Conservation (phyloP, 2,329 filamentous ascomycete genomes). For the Fusarium sp. region DNA sequence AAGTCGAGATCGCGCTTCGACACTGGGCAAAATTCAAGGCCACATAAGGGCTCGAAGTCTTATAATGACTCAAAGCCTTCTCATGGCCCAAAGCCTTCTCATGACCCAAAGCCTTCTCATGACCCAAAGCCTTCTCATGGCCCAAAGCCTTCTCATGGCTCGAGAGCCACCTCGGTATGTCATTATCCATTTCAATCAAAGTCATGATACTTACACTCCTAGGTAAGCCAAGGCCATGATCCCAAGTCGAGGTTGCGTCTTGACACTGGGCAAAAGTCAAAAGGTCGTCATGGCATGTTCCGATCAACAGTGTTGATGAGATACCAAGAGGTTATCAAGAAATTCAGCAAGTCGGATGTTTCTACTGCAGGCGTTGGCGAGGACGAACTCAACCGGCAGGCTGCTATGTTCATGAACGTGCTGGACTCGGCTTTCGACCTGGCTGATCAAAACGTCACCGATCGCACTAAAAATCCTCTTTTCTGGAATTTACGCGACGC, state of each 20-base stretch:
- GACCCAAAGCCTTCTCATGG: background rate
- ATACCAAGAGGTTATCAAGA: slow-evolving; percentile 56
- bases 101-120: too few relatives aligned
- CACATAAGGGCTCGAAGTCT: too few relatives aligned
- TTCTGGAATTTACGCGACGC: slow-evolving; percentile 73
- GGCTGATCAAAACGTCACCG: slow-evolving; percentile 58
- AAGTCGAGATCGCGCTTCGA: slow-evolving; percentile 52
- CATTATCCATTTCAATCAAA: background rate
- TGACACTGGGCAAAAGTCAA: slow-evolving; percentile 43
- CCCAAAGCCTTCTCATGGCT: slow-evolving; percentile 21
- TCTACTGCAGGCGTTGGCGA: slow-evolving; percentile 52
- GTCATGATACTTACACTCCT: background rate
- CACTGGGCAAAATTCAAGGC: slow-evolving; percentile 37
- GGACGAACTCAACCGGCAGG: slow-evolving; percentile 62
- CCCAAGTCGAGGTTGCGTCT: slow-evolving; percentile 53
- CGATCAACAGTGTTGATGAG: slow-evolving; percentile 55
- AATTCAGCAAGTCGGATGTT: slow-evolving; percentile 42
- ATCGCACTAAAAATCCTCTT: slow-evolving; percentile 65
- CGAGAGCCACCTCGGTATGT: slow-evolving; percentile 50
- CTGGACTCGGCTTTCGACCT: slow-evolving; percentile 63
- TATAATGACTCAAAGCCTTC: too few relatives aligned
- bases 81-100: too few relatives aligned
- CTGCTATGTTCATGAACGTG: slow-evolving; percentile 61
- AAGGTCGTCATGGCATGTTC: slow-evolving; percentile 53
- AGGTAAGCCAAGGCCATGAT: slow-evolving; percentile 56